These are phyloP conservation scores for Firmiana major DNA, from an alignment of 345 rosid species.

Conservation along the genomic window DNA sequence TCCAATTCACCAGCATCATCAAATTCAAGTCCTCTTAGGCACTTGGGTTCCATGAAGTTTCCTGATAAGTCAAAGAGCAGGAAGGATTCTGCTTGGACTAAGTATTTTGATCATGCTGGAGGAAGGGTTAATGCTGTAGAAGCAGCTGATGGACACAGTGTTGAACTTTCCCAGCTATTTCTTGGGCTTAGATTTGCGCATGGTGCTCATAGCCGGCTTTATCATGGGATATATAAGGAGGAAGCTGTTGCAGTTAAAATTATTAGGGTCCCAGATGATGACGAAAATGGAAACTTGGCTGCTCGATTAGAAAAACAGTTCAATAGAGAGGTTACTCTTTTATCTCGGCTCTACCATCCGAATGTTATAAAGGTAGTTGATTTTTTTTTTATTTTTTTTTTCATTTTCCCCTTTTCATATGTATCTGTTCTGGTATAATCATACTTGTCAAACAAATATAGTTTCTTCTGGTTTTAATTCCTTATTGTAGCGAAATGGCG, in stretches of 20 bases:
- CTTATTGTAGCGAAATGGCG: not conserved
- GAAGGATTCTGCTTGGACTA: constrained; percentile 82
- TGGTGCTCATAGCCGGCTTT: constrained; percentile 87
- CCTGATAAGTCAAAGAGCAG: constrained; percentile 50
- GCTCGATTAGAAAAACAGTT: constrained; percentile 79
- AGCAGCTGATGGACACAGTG: constrained; percentile 54
- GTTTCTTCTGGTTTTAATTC: constrained; percentile 2
- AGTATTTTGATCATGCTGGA: constrained; percentile 74
- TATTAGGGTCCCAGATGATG: constrained; percentile 83
- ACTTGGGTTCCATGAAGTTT: constrained; percentile 51
- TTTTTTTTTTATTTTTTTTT: not conserved
- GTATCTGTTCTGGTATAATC: not conserved
- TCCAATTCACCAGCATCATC: constrained; percentile 20
- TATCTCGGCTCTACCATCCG: constrained; percentile 67
- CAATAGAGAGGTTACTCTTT: constrained; percentile 73
- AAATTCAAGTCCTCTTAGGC: constrained; percentile 50
- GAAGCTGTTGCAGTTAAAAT: constrained; percentile 96
- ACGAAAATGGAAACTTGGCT: constrained; percentile 65
- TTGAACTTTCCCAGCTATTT: constrained; percentile 83
- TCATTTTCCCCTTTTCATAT: not conserved
- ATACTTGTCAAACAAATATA: not conserved
- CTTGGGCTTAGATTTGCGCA: constrained; percentile 93
- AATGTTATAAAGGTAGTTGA: constrained; percentile 79
- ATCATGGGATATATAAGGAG: constrained; percentile 88
- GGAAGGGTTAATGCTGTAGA: constrained; percentile 79